Evolutionary conservation across 106 monocot species (phyloP).

Genomic region (Allium fistulosum): DNA sequence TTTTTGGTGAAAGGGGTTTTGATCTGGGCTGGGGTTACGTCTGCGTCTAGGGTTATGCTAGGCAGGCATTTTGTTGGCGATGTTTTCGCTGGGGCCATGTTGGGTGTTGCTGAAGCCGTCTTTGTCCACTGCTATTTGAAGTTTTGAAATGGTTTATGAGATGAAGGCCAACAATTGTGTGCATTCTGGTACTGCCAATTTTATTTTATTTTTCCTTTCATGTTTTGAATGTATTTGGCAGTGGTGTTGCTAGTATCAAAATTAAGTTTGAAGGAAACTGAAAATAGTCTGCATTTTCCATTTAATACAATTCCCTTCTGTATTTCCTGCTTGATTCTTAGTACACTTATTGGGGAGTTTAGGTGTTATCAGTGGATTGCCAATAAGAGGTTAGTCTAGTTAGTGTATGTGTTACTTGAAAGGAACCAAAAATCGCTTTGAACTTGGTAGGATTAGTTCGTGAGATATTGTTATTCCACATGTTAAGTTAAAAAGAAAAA

Average conservation of each 20-base stretch:
- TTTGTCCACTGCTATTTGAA: slow-evolving; percentile 34
- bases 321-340: no score
- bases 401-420: no score
- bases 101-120: slow-evolving; percentile 63
- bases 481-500: no score
- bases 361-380: no score
- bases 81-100: slow-evolving; percentile 57
- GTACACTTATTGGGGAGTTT: no score
- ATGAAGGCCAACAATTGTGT: no score
- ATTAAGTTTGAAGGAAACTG: background rate
- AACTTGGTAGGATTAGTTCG: no score
- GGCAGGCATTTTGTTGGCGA: slow-evolving; percentile 87
- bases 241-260: background rate
- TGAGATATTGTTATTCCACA: no score
- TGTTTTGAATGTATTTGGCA: background rate
- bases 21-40: slow-evolving; percentile 57
- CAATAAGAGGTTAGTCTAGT: no score
- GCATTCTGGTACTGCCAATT: no score
- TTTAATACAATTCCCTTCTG: no score
- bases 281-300: background rate
- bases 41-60: slow-evolving; percentile 66
- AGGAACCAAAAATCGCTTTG: no score
- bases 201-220: background rate
- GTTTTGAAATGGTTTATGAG: background rate
- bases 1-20: slow-evolving; percentile 12